phyloP scores from a whole-genome alignment of 371 early-diverging fungal species.

The Actinomortierella ambigua region DNA sequence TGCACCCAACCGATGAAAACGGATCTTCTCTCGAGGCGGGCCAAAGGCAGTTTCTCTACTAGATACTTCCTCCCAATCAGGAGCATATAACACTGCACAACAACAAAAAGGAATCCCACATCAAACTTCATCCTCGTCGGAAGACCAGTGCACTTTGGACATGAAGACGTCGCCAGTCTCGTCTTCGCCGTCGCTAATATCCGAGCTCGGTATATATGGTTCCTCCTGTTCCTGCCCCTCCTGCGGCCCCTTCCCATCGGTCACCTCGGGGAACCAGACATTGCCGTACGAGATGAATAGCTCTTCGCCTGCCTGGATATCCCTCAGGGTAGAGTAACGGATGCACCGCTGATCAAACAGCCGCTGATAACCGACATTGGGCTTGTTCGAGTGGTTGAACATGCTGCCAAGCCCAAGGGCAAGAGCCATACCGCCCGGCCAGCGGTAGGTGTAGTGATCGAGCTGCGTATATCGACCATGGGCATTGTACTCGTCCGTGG shows the following conservation, averaged over 20 bases:
- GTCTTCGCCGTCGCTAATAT: conserved; percentile 28
- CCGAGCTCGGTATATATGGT: too few species aligned
- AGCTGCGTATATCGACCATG: conserved; percentile 66
- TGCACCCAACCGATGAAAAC: too few species aligned
- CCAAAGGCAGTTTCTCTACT: too few species aligned
- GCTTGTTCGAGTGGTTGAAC: conserved; percentile 67
- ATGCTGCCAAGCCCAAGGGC: conserved; percentile 74
- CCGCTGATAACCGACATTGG: conserved; percentile 70
- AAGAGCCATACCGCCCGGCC: conserved; percentile 68
- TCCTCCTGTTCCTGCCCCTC: neutral
- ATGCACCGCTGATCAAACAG: conserved; percentile 61
- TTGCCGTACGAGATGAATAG: conserved; percentile 75
- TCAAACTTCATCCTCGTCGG: conserved; percentile 18
- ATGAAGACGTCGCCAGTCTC: conserved; percentile 27
- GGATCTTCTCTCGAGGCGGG: too few species aligned
- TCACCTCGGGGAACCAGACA: conserved; percentile 67
- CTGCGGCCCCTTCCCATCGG: conserved; percentile 16
- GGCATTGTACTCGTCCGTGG: conserved; percentile 55
- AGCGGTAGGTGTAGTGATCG: conserved; percentile 74
- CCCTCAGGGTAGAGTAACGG: conserved; percentile 59
- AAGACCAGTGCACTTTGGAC: conserved; percentile 18
- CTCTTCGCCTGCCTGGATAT: conserved; percentile 63
- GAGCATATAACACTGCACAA: too few species aligned
- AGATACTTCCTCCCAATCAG: too few species aligned
- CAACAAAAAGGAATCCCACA: too few species aligned